Conservation (phyloP, 768 basidiomycete species). For the Amanita thiersii region DNA sequence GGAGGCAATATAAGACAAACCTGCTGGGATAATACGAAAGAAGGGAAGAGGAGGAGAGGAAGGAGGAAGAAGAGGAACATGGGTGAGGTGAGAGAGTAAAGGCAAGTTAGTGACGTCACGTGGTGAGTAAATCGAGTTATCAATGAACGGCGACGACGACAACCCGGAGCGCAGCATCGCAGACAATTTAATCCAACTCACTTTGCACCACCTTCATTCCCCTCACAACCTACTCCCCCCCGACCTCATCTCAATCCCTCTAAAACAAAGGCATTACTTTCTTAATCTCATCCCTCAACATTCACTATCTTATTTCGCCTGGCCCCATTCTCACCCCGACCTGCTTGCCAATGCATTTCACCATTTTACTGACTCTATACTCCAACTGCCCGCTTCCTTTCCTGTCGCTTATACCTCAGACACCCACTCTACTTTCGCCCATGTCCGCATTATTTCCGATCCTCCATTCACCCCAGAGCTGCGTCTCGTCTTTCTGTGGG, state of each 20-base stretch:
- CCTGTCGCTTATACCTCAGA: conserved; percentile 33
- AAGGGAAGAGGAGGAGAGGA: conserved; percentile 6
- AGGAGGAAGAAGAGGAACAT: background rate
- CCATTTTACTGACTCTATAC: conserved; percentile 36
- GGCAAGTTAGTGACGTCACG: conserved; percentile 14
- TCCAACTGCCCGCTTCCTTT: conserved; percentile 12
- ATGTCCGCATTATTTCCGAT: conserved; percentile 38
- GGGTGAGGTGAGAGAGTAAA: conserved; percentile 20
- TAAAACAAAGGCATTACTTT: conserved; percentile 60
- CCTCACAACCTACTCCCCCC: conserved; percentile 44
- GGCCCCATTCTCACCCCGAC: conserved; percentile 39
- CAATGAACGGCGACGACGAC: conserved; percentile 14
- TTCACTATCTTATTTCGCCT: conserved; percentile 52
- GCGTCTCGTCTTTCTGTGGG: conserved; percentile 66
- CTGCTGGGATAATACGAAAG: conserved; percentile 6
- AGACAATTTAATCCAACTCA: conserved; percentile 30
- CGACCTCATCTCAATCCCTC: conserved; percentile 50
- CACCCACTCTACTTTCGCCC: conserved; percentile 45
- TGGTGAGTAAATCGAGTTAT: conserved; percentile 19
- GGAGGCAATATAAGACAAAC: background rate
- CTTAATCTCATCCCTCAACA: conserved; percentile 44
- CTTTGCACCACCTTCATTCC: conserved; percentile 53
- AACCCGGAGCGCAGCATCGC: conserved; percentile 16
- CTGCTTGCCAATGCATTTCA: conserved; percentile 19
- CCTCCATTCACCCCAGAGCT: conserved; percentile 23